Evolutionary conservation across 1,284 basidiomycete genomes (phyloP), one percentile per base, ranked within the genome.

Genomic region (Irpex sp.): DNA sequence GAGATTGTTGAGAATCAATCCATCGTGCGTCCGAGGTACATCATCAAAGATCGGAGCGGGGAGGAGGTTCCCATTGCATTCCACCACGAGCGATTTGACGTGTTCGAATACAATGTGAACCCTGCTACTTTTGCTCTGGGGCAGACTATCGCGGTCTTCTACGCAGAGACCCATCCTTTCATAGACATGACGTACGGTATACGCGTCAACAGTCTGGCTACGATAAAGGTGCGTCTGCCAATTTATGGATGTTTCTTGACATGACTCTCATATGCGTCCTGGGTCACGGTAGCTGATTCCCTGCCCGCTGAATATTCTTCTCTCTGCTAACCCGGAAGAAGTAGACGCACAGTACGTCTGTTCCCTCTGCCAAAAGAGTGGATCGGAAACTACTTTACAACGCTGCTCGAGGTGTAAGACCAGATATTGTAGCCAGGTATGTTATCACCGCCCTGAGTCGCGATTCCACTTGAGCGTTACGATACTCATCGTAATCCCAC

Each of bases 1-100:
- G 58, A 59, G 58, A 59, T 59, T 20, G 22, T 20, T 59, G 10
- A 59, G 10, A 20, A 59, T 22, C 18, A 20, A 22, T 59, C 58
- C n/a, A n/a, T 59, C 22, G 58, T 59, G 10, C 58, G 58, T 10
- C 58, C 58, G 22, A 20, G 18, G n/a, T 59, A 20, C 22, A n/a
- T 59, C 58, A 20, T 59, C 58, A 59, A 59, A 22, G 58, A 59
- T 59, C 58, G 58, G 15, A 59, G 58, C 22, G 58, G 58, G 15
- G 58, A 59, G 10, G 22, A 24, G 58, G 58, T 59, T 24, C 58
- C 58, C 22, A 24, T 59, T 59, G 58, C 58, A 59, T 59, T 59
- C 58, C 58, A 59, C 22, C 58, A 59, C 58, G 58, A n/a, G n/a
- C 18, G 15, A 10, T 59, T 59, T 20, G 58, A 59, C 20, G 58